Evolutionary conservation across 352 stramenopile species (phyloP), one percentile per base, ranked within the genome.

Genomic region (Phytopythium helicoides): DNA sequence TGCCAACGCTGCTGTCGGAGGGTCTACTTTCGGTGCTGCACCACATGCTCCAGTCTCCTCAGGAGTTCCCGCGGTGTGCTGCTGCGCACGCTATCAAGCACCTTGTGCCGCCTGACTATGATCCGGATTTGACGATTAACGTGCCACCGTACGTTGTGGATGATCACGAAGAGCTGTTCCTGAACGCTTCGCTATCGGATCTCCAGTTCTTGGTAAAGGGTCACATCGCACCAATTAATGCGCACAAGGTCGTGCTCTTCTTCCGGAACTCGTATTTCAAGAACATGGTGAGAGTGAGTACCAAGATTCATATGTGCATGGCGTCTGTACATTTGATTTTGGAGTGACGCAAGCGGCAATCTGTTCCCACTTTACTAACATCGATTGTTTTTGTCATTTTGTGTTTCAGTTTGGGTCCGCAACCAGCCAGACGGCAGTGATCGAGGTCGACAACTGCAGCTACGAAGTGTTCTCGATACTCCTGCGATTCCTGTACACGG

Each of bases 251-350:
- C 19, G 86, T 95, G 25, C 68, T 95, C 10, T 94, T 92, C 56
- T 92, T 95, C 59, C 83, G 85, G 31, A 95, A 95, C 56, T 87
- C 86, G 57, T 95, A 94, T 64, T 95, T 95, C 77, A 95, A 95
- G 75, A 89, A 89, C 64, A 86, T 94, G 81, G 86, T 95, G 76
- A 79, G 74, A 78, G 81, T 91, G 67, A 89, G 77, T 86, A 66
- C 62, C 54, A 48, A 9, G 50, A 56, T 63, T n/a, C 54, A 62
- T 61, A 21, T 33, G 28, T 57, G 28, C 52, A 28, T 66, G 44
- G 34, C 44, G 26, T 10, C 2, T 16, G 6, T 50, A 6, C 40
- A 16, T 22, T 31, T 38, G n/a, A 50, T 6, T 25, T 16, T n/a
- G 23, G 15, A 37, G 25, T 16, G 23, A 19, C 25, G 42, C 19